Evolutionary conservation across 805 yeast genomes (phyloP), one percentile per base, ranked within the genome.

Genomic region (Candida tammaniensis): DNA sequence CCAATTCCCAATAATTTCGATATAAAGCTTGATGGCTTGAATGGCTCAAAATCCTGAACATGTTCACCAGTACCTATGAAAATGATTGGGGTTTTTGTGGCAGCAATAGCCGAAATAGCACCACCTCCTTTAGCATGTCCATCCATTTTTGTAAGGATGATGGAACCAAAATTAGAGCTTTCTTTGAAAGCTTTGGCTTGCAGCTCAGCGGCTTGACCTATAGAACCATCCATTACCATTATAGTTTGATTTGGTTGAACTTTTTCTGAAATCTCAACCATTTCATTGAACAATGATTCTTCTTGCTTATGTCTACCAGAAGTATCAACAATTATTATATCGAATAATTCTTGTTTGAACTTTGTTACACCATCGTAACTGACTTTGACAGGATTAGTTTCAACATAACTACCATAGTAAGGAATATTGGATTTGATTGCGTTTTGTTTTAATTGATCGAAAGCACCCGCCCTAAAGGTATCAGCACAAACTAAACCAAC

Each of bases 61-160:
- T 93, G 98, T 60, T 91, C 98, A 55, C 98, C 98, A 3, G 98
- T 91, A 76, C 98, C 98, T 40, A 91, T 93, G 54, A 91, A 91
- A 7, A 85, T 86, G 47, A 91, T 83, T 6, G 98, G 98, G 0
- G 98, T 93, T 36, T 85, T 74, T 2, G 98, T 91, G 2, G 96
- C 93, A 2, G 98, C 98, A 35, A 91, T 97, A 0, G 98, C 98
- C 24, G 96, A 87, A 35, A 91, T 89, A 19, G 98, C 98, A 70
- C 98, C 98, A 65, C 98, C 98, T 59, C 98, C 98, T 64, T 85
- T 91, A 24, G 98, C 98, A 53, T 93, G 97, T 33, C 98, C 98
- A 62, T 91, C 98, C 94, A 91, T 80, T 59, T 91, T 91, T 15
- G 98, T 91, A 54, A 91, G 72, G 40, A 91, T 83, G 44, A 91